phyloP scores from a whole-genome alignment of 2,329 filamentous ascomycete species.

The Diplodia seriata region DNA sequence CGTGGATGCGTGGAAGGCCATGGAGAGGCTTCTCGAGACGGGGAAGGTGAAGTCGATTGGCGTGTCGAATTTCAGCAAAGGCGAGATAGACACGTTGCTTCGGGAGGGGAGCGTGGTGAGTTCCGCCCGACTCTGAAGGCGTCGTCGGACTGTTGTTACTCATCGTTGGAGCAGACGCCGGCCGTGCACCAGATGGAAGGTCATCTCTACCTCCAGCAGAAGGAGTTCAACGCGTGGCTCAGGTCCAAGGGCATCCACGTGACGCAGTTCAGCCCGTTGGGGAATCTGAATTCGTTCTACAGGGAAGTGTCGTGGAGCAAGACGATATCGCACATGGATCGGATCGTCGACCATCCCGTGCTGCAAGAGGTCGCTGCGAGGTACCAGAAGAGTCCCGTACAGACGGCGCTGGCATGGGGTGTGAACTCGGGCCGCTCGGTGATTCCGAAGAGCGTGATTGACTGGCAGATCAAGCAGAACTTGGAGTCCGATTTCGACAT shows the following conservation, averaged over 20 bases:
- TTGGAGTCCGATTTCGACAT: constrained; percentile 63
- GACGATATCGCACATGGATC: constrained; percentile 3
- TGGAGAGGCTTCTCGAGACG: constrained; percentile 51
- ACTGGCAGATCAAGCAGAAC: constrained; percentile 44
- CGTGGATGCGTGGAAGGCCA: constrained; percentile 61
- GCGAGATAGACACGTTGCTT: constrained; percentile 57
- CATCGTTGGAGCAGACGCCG: constrained; percentile 42
- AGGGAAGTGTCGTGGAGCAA: constrained; percentile 6
- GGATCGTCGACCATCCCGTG: constrained; percentile 12
- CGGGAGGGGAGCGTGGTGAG: constrained; percentile 49
- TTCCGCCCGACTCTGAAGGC: not conserved
- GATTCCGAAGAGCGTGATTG: constrained; percentile 59
- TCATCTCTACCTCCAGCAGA: constrained; percentile 63
- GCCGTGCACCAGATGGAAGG: constrained; percentile 60
- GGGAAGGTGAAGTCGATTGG: constrained; percentile 50
- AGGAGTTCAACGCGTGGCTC: constrained; percentile 56
- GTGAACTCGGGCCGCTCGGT: constrained; percentile 59
- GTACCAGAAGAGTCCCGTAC: constrained; percentile 58
- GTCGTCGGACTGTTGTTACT: not conserved
- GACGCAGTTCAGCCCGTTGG: constrained; percentile 25
- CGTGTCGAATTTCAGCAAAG: constrained; percentile 59
- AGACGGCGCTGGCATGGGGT: constrained; percentile 63
- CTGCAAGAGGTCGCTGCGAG: constrained; percentile 40
- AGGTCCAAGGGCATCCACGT: constrained; percentile 58
- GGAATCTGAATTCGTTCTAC: constrained; percentile 22